phyloP scores from a whole-genome alignment of 345 rosid genomes.

The Eucalyptus urophylla region DNA sequence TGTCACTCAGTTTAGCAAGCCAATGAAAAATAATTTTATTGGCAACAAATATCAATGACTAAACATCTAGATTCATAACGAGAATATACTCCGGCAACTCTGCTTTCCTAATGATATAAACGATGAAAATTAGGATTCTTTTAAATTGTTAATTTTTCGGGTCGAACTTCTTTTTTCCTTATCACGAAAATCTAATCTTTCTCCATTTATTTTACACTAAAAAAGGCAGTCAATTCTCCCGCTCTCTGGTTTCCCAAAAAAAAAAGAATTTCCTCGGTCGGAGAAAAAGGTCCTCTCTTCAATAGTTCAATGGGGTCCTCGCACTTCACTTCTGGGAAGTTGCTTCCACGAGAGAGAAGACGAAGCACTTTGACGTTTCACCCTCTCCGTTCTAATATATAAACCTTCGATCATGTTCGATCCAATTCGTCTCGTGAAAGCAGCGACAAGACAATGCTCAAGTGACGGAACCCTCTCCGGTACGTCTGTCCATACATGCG shows the following conservation, averaged over 20 bases:
- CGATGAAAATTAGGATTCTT: neutral
- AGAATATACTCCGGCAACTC: neutral
- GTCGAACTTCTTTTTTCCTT: neutral
- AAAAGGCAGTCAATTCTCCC: neutral
- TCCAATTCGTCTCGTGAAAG: neutral
- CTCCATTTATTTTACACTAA: neutral
- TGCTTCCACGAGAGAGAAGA: neutral
- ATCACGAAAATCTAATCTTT: neutral
- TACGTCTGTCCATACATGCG: neutral
- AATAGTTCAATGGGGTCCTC: neutral
- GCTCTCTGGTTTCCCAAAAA: neutral
- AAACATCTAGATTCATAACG: neutral
- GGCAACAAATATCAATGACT: neutral
- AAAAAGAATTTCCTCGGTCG: neutral
- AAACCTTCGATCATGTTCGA: neutral
- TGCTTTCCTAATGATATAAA: neutral
- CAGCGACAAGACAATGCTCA: neutral
- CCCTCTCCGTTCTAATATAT: neutral
- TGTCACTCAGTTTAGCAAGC: neutral
- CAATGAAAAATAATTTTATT: neutral
- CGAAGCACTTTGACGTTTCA: neutral
- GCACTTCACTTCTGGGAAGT: neutral
- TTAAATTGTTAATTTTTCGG: neutral
- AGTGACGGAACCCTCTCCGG: neutral
- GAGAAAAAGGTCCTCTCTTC: neutral